A percentile compares a stretch with the other conserved stretches of the same genome.
Conservation (phyloP, 2,329 filamentous ascomycete species). For the Bipolaris sorokiniana region DNA sequence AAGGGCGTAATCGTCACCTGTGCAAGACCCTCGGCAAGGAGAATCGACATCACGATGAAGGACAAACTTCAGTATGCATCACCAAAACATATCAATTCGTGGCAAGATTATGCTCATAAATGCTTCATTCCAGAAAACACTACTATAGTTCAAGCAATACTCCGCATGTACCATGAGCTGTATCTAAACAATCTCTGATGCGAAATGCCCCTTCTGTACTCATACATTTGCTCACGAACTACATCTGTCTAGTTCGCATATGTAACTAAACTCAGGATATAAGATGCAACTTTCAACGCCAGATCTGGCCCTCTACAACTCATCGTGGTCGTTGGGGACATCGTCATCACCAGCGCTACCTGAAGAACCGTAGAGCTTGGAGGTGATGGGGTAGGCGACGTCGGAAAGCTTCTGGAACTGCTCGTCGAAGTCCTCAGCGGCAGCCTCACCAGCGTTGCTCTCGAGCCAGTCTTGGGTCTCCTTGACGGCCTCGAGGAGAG, state of each 20-base stretch:
- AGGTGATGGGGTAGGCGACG: slow-evolving; percentile 98
- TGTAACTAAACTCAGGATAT: slow-evolving; percentile 23
- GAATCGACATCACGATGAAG: neutral
- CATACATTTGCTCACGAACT: slow-evolving; percentile 31
- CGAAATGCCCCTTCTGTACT: slow-evolving; percentile 30
- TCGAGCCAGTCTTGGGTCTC: slow-evolving; percentile 96
- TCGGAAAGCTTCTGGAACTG: slow-evolving; percentile 99
- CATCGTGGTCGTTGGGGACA: slow-evolving; percentile 54
- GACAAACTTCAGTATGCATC: neutral
- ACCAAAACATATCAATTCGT: neutral
- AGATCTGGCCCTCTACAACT: slow-evolving; percentile 50
- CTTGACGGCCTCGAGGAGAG: slow-evolving; percentile 94
- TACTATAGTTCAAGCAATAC: slow-evolving; percentile 23
- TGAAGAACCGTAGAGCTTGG: slow-evolving; percentile 82
- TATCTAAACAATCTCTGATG: slow-evolving; percentile 24
- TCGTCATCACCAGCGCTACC: slow-evolving; percentile 73
- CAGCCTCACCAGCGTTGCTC: slow-evolving; percentile 85
- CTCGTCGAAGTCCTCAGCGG: slow-evolving; percentile 95
- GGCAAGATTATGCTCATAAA: slow-evolving; percentile 16
- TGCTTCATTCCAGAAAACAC: slow-evolving; percentile 22
- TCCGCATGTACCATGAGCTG: slow-evolving; percentile 22
- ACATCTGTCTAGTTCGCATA: slow-evolving; percentile 22
- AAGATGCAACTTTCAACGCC: slow-evolving; percentile 24
- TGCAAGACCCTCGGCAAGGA: neutral
- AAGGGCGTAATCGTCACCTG: too few relatives aligned